phyloP scores from a whole-genome alignment of 1,284 basidiomycete species.

The Stygiomarasmius scandens region DNA sequence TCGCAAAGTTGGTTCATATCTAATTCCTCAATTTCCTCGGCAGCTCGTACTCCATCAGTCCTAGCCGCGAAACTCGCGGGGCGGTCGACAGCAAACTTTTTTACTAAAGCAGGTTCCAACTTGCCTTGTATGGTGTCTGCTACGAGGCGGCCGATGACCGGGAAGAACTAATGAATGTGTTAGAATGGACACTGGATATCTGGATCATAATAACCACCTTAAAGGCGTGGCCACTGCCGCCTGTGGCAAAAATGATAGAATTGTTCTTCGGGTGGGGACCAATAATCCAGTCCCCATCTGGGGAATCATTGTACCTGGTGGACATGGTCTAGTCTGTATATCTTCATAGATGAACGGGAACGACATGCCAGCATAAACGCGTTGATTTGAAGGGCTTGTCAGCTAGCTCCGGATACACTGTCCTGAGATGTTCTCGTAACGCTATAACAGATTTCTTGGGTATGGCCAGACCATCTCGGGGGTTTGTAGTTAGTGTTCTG shows the following conservation, averaged over 20 bases:
- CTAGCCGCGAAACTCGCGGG: conserved; percentile 12
- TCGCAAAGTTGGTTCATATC: conserved; percentile 51
- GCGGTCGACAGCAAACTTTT: conserved; percentile 59
- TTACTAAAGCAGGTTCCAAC: conserved; percentile 49
- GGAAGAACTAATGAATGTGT: conserved; percentile 66
- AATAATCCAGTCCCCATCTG: conserved; percentile 81
- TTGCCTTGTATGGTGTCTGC: conserved; percentile 71
- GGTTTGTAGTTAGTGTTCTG: conserved; percentile 60
- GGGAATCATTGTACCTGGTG: conserved; percentile 74
- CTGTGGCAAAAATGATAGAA: conserved; percentile 71
- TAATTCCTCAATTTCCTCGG: conserved; percentile 37
- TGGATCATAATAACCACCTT: conserved; percentile 53
- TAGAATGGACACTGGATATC: background rate
- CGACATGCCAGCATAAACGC: conserved; percentile 83
- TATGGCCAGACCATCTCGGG: conserved; percentile 60
- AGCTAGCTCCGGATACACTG: conserved; percentile 74
- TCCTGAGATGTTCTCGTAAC: conserved; percentile 55
- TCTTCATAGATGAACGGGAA: no score
- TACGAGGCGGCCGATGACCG: conserved; percentile 78
- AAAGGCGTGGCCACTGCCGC: conserved; percentile 82
- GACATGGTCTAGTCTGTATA: background rate
- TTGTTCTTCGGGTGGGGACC: conserved; percentile 62
- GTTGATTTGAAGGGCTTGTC: conserved; percentile 68
- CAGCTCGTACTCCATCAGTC: conserved; percentile 4
- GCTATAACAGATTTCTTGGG: conserved; percentile 54